Percentiles rank a stretch among this genome's conserved stretches.
Conservation (phyloP, 345 rosid species). For the Gossypium longicalyx region DNA sequence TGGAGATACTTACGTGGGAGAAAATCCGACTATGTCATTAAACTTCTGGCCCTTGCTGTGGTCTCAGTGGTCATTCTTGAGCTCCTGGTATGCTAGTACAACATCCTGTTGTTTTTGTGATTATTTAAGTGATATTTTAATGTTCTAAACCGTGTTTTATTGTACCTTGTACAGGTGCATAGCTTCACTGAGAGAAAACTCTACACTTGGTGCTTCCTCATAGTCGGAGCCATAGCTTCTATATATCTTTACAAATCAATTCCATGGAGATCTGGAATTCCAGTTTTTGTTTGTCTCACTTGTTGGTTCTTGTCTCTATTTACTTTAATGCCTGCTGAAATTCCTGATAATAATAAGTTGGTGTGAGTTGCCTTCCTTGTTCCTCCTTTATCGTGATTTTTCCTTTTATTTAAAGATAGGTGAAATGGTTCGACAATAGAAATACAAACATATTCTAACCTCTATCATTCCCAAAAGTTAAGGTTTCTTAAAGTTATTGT, state of each 20-base stretch:
- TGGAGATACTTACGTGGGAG: constrained; percentile 56
- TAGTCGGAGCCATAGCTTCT: constrained; percentile 53
- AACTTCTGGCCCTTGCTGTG: constrained; percentile 46
- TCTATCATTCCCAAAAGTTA: not conserved
- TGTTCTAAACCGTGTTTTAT: constrained; percentile 19
- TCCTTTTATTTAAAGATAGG: constrained; percentile 6
- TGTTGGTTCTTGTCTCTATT: constrained; percentile 85
- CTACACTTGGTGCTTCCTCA: constrained; percentile 84
- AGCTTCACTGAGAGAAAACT: constrained; percentile 93
- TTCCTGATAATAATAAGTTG: constrained; percentile 81
- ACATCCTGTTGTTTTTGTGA: constrained; percentile 10
- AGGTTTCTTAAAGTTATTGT: not conserved
- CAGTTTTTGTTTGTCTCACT: constrained; percentile 61
- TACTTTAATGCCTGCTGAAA: constrained; percentile 96
- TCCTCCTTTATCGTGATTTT: constrained; percentile 3
- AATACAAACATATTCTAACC: not conserved
- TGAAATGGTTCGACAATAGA: constrained; percentile 4
- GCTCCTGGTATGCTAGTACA: constrained; percentile 57
- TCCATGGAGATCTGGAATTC: constrained; percentile 77
- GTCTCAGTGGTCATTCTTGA: constrained; percentile 65
- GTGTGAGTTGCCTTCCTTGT: constrained; percentile 54
- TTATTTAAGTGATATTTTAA: constrained; percentile 15
- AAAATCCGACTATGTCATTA: constrained; percentile 38
- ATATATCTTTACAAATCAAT: constrained; percentile 51
- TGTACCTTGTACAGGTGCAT: constrained; percentile 63